These are phyloP conservation scores for Amanita fuliginea DNA, from an alignment of 768 basidiomycete genomes.

Conservation along the genomic window DNA sequence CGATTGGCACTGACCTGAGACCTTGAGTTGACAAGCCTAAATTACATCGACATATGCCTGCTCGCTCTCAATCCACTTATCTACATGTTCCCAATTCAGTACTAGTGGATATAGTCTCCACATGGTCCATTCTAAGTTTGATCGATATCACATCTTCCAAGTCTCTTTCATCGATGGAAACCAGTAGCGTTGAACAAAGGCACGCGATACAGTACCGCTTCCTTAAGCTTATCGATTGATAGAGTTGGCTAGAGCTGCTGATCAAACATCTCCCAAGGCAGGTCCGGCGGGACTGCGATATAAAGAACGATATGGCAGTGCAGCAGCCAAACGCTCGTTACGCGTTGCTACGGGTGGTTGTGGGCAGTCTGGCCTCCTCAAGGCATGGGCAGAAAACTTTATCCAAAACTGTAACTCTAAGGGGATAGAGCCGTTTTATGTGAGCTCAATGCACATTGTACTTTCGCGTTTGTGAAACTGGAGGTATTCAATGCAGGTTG, in stretches of 20 bases:
- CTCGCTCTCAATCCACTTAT: no score
- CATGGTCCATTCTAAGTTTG: no score
- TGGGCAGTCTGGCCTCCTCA: conserved; percentile 39
- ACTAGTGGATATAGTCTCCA: no score
- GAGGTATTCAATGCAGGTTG: conserved; percentile 24
- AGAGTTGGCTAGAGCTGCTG: no score
- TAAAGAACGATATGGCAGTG: background rate
- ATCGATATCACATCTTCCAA: background rate
- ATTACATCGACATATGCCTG: no score
- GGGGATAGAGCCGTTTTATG: conserved; percentile 21
- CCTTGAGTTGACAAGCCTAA: no score
- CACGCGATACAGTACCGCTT: no score
- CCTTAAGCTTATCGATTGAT: no score
- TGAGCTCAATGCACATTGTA: conserved; percentile 10
- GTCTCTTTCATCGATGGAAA: background rate
- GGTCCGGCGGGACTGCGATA: no score
- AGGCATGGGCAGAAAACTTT: conserved; percentile 36
- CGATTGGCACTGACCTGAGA: no score
- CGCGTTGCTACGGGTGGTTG: conserved; percentile 40
- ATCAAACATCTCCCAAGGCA: no score
- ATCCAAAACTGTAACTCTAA: conserved; percentile 25
- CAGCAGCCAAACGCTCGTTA: conserved; percentile 22
- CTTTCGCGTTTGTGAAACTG: background rate
- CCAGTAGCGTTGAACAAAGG: background rate
- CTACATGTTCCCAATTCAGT: no score